Conservation (phyloP, 495 filamentous ascomycete genomes). For the Penicillium goetzii region DNA sequence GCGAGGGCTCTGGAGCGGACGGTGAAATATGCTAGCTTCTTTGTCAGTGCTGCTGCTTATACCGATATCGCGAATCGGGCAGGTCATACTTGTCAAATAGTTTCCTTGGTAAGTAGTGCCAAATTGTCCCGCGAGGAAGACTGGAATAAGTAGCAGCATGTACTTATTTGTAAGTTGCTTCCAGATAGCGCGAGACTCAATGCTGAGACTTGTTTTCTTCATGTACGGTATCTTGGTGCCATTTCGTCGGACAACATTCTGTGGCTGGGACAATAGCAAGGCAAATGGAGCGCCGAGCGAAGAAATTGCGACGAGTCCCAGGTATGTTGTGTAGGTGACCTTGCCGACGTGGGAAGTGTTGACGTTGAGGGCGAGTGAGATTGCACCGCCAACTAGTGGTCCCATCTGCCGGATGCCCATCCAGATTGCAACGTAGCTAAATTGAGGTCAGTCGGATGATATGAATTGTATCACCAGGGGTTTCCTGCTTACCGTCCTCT, state of each 20-base stretch:
- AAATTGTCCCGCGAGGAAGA: conserved; percentile 59
- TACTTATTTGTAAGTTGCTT: conserved; percentile 47
- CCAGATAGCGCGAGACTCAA: conserved; percentile 54
- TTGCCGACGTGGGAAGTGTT: conserved; percentile 51
- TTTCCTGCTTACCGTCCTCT: conserved; percentile 45
- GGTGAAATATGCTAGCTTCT: conserved; percentile 55
- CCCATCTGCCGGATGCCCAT: conserved; percentile 60
- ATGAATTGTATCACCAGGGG: too few relatives aligned
- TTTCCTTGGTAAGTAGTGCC: conserved; percentile 60
- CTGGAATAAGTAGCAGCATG: conserved; percentile 56
- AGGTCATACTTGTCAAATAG: conserved; percentile 48
- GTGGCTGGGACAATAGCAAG: conserved; percentile 53
- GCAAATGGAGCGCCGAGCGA: conserved; percentile 57
- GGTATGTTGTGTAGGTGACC: conserved; percentile 57
- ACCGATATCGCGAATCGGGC: neutral
- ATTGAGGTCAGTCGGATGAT: neutral
- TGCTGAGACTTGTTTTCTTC: conserved; percentile 44
- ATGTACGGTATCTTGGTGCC: conserved; percentile 48
- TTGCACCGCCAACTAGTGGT: conserved; percentile 58
- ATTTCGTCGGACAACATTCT: conserved; percentile 57
- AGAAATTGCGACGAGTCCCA: conserved; percentile 57
- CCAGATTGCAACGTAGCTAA: conserved; percentile 55
- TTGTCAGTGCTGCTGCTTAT: neutral
- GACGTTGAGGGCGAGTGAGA: conserved; percentile 58
- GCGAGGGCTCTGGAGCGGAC: conserved; percentile 58